phyloP scores from a whole-genome alignment of 2,329 filamentous ascomycete genomes.

The Colletotrichum camelliae region DNA sequence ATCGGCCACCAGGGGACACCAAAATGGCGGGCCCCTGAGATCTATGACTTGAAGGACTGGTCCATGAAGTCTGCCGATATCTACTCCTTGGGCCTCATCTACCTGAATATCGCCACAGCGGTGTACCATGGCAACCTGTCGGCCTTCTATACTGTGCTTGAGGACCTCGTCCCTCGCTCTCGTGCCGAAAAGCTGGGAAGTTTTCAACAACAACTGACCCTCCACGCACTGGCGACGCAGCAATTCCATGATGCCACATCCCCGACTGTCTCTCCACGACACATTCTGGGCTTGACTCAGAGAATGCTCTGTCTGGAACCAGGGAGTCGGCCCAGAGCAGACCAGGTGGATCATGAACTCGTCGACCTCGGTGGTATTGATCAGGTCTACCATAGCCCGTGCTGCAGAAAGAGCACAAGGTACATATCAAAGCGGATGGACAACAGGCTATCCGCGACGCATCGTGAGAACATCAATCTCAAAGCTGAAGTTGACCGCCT shows the following conservation, averaged over 20 bases:
- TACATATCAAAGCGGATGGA: constrained; percentile 43
- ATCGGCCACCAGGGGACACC: constrained; percentile 45
- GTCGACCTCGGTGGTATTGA: constrained; percentile 51
- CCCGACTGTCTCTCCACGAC: constrained; percentile 44
- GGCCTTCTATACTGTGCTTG: constrained; percentile 37
- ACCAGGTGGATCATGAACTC: constrained; percentile 44
- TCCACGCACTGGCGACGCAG: constrained; percentile 41
- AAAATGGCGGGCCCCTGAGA: constrained; percentile 52
- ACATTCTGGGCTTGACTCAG: constrained; percentile 41
- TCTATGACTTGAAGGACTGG: constrained; percentile 39
- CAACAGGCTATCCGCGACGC: constrained; percentile 31
- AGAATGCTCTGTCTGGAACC: constrained; percentile 40
- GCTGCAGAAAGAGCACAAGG: constrained; percentile 43
- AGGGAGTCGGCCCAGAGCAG: constrained; percentile 35
- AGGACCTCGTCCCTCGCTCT: constrained; percentile 34
- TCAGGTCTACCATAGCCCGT: constrained; percentile 51
- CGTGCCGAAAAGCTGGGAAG: constrained; percentile 38
- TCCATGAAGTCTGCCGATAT: constrained; percentile 54
- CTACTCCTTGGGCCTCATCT: constrained; percentile 52
- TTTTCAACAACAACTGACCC: constrained; percentile 38
- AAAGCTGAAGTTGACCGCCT: constrained; percentile 37
- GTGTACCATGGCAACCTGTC: constrained; percentile 44
- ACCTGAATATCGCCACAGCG: constrained; percentile 48
- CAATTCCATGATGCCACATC: constrained; percentile 40
- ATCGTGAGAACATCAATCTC: constrained; percentile 26